Base-by-base conservation (phyloP, 495 filamentous ascomycete species). In the Tuber brumale region DNA sequence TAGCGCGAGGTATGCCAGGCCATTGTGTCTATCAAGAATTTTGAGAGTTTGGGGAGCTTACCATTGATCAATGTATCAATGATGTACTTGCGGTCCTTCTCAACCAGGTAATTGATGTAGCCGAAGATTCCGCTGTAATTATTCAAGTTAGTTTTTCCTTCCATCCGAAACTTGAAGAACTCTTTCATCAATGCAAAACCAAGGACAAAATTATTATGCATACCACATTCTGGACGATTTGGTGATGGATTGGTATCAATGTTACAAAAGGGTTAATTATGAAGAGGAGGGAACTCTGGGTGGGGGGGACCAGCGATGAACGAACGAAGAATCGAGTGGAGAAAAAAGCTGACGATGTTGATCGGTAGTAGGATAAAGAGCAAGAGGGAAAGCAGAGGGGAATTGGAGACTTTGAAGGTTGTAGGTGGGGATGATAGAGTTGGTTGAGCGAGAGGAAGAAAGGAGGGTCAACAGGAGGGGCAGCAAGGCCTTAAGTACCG, bases 61-160 rank as follows among this genome's bases (percentile, higher is more conserved):
- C 95, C 95, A 88, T 97, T 97, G 84, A 98, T 93, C 78, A 99
- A 89, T 57, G 94, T 97, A 81, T 97, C 91, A 83, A 99, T 88
- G 84, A 99, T 95, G 87, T 90, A 94, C 84, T 92, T 93, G 82
- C 96, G 89, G 86, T 98, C 95, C 89, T 96, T 97, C 87, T 98
- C 95, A 81, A 97, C 93, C 83, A 93, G 86, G 86, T 90, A 91
- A 81, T 89, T 97, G 86, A 98, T 93, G 88, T 99, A 99, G 79
- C 95, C 95, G 87, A 97, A 97, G 85, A 99, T 99, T 85, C 95
- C 95, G 91, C 95, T 98, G 79, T 76, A 76, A 39, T 66, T 19
- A 21, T 21, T 43, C 37, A 57, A 77, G 44, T 72, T 75, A 75
- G 51, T 19, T n/a, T 79, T 78, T 39, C 75, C 76, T 44, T 74